Base-by-base conservation (phyloP, 1,139 yeast species). In the Suhomyces coccinellae region DNA sequence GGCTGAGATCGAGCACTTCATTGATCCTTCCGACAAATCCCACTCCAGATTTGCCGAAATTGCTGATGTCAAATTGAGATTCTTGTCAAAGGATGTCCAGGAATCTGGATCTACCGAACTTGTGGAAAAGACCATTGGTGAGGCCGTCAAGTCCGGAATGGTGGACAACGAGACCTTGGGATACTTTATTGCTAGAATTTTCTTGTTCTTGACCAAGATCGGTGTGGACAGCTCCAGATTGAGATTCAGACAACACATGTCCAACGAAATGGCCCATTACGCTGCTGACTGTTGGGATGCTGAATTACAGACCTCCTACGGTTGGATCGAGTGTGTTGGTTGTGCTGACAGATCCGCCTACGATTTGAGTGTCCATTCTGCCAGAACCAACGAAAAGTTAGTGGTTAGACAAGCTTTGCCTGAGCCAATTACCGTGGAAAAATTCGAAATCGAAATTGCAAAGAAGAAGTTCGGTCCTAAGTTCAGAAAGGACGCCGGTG, bases 261-360 rank as follows among this genome's bases (percentile, higher is more conserved):
- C 84, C 57, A 95, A 93, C 66, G 99, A 95, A 75, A 95, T 95
- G 99, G 99, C 99, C 22, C 99, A 95, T 69, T 95, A 95, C 67
- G 99, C 99, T 48, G 85, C 96, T 55, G 99, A 95, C 73, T 95
- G 99, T 77, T 95, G 99, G 99, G 99, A 95, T 74, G 97, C 97
- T 53, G 99, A 95, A 76, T 79, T 95, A 59, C 85, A 87, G 60
- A 86, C 97, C 35, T 87, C 97, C 32, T 95, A 88, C 63, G 98
- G 99, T 57, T 95, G 99, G 99, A 87, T 95, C 59, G 99, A 95
- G 74, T 93, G 99, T 83, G 98, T 93, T 63, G 99, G 99, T 57
- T 93, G 99, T 76, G 99, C 99, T 52, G 99, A 95, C 71, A 85
- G 99, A 75, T 88, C 97, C 41, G 99, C 99, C 37, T 95, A 90